phyloP scores from a whole-genome alignment of 2,329 filamentous ascomycete genomes.

The Metarhizium sp. region DNA sequence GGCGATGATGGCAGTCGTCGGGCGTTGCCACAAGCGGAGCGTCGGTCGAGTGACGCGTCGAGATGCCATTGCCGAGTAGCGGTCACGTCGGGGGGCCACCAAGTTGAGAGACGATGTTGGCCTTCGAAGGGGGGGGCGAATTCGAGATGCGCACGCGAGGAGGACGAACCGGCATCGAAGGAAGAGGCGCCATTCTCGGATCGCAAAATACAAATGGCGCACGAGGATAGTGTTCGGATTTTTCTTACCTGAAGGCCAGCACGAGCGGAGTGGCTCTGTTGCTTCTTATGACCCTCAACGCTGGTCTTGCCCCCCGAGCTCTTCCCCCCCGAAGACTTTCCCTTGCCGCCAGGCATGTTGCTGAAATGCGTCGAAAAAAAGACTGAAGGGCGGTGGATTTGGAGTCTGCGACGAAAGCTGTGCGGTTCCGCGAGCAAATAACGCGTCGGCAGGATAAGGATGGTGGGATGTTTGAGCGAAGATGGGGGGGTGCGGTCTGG shows the following conservation, averaged over 20 bases:
- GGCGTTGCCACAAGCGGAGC: neutral
- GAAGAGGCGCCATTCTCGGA: neutral
- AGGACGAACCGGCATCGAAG: constrained; percentile 6
- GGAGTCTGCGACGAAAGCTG: neutral
- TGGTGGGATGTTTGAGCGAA: constrained; percentile 5
- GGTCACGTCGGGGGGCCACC: neutral
- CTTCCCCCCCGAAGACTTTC: constrained; percentile 86
- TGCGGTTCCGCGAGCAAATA: neutral
- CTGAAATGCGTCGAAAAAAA: neutral
- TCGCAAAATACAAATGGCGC: constrained; percentile 1
- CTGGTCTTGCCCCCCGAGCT: constrained; percentile 68
- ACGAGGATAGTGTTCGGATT: constrained; percentile 12
- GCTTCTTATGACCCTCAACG: constrained; percentile 65
- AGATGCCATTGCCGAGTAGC: neutral
- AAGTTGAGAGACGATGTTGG: neutral
- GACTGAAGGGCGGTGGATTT: neutral
- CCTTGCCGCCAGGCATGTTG: constrained; percentile 77
- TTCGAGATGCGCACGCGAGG: constrained; percentile 8
- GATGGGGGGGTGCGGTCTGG: constrained; percentile 5
- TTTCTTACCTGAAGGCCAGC: constrained; percentile 79
- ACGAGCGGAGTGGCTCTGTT: constrained; percentile 91
- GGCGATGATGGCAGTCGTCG: neutral
- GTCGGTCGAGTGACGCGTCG: constrained; percentile 9
- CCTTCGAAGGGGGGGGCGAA: constrained; percentile 12
- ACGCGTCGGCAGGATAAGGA: constrained; percentile 1